A percentile compares a stretch with the other conserved stretches of the same genome.
These are phyloP conservation scores for Truncatella angustata DNA, from an alignment of 2,329 filamentous ascomycete species.

Conservation along the genomic window DNA sequence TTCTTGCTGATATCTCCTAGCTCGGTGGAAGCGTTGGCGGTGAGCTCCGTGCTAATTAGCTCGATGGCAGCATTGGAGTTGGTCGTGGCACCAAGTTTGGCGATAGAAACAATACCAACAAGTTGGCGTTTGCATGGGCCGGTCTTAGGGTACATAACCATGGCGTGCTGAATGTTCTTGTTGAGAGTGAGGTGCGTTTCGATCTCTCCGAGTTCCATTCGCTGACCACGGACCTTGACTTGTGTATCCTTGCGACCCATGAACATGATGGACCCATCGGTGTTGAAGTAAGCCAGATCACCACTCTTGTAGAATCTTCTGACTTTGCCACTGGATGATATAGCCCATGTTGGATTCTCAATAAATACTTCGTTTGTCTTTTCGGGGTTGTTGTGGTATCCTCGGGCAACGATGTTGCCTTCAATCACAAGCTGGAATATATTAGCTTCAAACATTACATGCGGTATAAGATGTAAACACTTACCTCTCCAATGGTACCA, in stretches of 20 bases:
- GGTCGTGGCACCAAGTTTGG: neutral
- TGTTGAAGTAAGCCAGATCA: conserved; percentile 7
- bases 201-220: conserved; percentile 45
- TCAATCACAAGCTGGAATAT: conserved; percentile 10
- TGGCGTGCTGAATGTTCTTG: conserved; percentile 4
- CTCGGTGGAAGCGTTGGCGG: conserved; percentile 1
- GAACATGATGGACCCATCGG: conserved; percentile 1
- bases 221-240: conserved; percentile 38
- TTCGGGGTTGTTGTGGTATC: conserved; percentile 30
- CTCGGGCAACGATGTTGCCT: conserved; percentile 15
- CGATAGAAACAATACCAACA: conserved; percentile 7
- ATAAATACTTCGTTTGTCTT: conserved; percentile 21
- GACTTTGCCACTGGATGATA: neutral
- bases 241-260: conserved; percentile 6
- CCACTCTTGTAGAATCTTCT: conserved; percentile 13
- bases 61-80: conserved; percentile 7
- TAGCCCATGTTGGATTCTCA: conserved; percentile 11
- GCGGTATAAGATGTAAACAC: neutral
- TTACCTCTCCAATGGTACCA: conserved; percentile 15
- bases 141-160: conserved; percentile 4
- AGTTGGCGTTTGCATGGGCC: neutral
- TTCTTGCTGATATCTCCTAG: conserved; percentile 1
- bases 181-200: conserved; percentile 2
- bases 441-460: neutral
- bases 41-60: neutral